Conservation (phyloP, 176 grass and related monocot species). For the Puccinellia tenuiflora region DNA sequence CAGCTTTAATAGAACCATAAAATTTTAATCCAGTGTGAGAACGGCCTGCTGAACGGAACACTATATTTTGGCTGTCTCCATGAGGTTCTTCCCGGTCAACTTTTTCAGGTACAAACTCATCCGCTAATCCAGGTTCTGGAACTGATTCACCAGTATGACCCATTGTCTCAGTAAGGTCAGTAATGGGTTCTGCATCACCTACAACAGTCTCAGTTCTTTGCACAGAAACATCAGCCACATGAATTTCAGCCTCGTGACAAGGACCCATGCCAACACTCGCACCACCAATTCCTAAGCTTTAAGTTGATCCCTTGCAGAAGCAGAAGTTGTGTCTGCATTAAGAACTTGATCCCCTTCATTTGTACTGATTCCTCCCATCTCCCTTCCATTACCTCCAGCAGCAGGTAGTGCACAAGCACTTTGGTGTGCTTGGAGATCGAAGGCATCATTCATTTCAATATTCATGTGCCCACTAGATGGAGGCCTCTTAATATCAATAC, state of each 20-base stretch:
- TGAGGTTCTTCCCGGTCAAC: conserved; percentile 54
- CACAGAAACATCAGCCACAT: conserved; percentile 78
- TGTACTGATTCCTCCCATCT: conserved; percentile 94
- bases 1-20: conserved; percentile 74
- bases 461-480: conserved; percentile 67
- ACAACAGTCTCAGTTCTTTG: conserved; percentile 82
- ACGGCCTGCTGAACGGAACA: conserved; percentile 62
- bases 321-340: conserved; percentile 70
- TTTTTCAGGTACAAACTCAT: conserved; percentile 75
- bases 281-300: conserved; percentile 87
- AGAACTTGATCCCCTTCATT: conserved; percentile 94
- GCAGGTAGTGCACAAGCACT: conserved; percentile 72
- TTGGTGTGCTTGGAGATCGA: conserved; percentile 90
- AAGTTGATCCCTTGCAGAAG: conserved; percentile 70
- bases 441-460: conserved; percentile 72
- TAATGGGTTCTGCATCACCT: conserved; percentile 74
- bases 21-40: conserved; percentile 94
- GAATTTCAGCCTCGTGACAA: conserved; percentile 97
- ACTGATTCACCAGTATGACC: conserved; percentile 96
- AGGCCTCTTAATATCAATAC: conserved; percentile 67
- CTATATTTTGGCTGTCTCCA: conserved; percentile 88
- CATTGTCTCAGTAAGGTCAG: conserved; percentile 85
- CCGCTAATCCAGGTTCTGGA: conserved; percentile 76
- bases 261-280: conserved; percentile 97
- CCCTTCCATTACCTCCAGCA: conserved; percentile 73